Conservation (phyloP, 495 filamentous ascomycete genomes). For the Friedmanniomyces endolithicus region DNA sequence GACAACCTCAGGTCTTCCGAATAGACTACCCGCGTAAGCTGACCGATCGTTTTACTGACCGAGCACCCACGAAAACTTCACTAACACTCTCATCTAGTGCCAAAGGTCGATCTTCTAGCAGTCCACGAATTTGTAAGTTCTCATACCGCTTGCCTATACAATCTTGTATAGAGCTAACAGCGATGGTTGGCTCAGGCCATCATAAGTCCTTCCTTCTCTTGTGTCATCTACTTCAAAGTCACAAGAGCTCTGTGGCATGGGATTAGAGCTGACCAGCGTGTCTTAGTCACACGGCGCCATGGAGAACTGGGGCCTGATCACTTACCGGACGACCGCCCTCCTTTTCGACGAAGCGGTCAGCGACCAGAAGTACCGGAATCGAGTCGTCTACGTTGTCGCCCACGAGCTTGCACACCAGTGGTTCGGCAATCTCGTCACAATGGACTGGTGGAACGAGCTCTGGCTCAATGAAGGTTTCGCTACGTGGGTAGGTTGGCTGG, state of each 20-base stretch:
- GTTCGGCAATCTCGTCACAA: constrained; percentile 93
- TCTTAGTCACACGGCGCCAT: constrained; percentile 55
- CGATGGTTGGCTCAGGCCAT: constrained; percentile 12
- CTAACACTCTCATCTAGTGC: constrained; percentile 32
- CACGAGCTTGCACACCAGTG: constrained; percentile 96
- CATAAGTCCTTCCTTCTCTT: constrained; percentile 15
- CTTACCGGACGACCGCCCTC: constrained; percentile 86
- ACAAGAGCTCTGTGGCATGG: neutral
- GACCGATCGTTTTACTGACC: no score
- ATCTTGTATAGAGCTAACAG: neutral
- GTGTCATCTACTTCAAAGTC: neutral
- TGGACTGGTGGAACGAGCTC: constrained; percentile 87
- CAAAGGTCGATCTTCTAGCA: constrained; percentile 87
- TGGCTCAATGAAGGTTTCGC: constrained; percentile 94
- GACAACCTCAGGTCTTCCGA: constrained; percentile 50
- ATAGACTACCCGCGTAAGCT: constrained; percentile 65
- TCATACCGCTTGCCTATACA: neutral
- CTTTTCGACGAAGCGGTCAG: constrained; percentile 86
- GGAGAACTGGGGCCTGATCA: constrained; percentile 81
- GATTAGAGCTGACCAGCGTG: constrained; percentile 25
- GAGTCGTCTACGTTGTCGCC: constrained; percentile 87
- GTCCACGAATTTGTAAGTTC: constrained; percentile 84
- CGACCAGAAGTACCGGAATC: constrained; percentile 73
- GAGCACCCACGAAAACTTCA: no score
- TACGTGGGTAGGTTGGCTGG: constrained; percentile 95